A percentile compares a stretch with the other conserved stretches of the same genome.
phyloP scores from a whole-genome alignment of 108 stramenopile species.

The Skeletonema menzelii region DNA sequence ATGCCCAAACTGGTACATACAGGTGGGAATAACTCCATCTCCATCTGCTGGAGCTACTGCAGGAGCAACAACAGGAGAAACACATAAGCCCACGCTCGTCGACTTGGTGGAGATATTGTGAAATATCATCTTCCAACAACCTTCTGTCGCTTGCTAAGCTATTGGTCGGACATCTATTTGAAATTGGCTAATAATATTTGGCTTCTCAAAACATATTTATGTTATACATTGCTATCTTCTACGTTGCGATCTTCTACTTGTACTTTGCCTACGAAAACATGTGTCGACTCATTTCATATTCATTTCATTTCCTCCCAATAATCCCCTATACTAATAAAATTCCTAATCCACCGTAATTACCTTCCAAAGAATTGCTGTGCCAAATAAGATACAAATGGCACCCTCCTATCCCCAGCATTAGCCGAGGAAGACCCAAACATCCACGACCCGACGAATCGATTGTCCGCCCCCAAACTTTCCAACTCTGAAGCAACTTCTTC shows the following conservation, averaged over 20 bases:
- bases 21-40: too few species aligned
- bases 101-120: too few species aligned
- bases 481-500: conserved; percentile 62
- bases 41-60: too few species aligned
- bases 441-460: conserved; percentile 48
- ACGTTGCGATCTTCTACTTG: neutral
- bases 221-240: neutral
- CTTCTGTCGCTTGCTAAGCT: too few species aligned
- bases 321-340: neutral
- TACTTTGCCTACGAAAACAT: neutral
- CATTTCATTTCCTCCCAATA: neutral
- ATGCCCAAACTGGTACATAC: too few species aligned
- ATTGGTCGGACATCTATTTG: too few species aligned
- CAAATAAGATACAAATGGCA: conserved; percentile 29
- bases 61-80: too few species aligned
- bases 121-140: too few species aligned
- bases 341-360: neutral
- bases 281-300: neutral
- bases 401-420: conserved; percentile 21
- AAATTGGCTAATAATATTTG: too few species aligned
- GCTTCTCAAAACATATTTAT: neutral
- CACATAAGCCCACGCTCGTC: too few species aligned
- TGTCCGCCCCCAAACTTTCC: conserved; percentile 49
- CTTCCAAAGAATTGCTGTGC: conserved; percentile 32
- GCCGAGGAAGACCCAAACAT: conserved; percentile 38